Conservation (phyloP, 2,329 filamentous ascomycete genomes). For the Tolypocladium amazonense region DNA sequence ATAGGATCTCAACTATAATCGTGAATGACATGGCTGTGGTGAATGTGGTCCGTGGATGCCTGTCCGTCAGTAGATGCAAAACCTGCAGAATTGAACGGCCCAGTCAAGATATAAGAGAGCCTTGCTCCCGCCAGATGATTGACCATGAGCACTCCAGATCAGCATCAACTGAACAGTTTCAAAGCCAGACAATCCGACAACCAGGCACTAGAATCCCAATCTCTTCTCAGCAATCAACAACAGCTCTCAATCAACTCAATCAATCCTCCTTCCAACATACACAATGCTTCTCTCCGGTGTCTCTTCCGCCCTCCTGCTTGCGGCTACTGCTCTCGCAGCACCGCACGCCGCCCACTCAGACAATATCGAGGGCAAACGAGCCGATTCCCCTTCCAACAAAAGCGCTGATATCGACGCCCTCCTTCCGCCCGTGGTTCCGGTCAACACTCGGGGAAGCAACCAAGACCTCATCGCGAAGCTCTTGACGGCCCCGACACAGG, state of each 20-base stretch:
- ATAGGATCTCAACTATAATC: neutral
- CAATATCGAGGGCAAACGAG: neutral
- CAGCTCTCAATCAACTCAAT: too few relatives aligned
- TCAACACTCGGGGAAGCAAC: conserved; percentile 17
- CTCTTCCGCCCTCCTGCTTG: conserved; percentile 1
- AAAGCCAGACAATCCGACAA: neutral
- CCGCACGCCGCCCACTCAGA: neutral
- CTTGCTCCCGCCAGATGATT: neutral
- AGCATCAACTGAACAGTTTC: neutral
- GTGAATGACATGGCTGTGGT: neutral
- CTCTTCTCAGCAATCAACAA: neutral
- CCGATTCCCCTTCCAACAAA: neutral
- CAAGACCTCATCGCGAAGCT: conserved; percentile 17
- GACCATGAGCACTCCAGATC: neutral
- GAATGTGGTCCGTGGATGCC: too few relatives aligned
- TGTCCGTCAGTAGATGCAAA: neutral
- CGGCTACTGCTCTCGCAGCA: neutral
- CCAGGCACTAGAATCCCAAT: neutral
- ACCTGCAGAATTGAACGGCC: neutral
- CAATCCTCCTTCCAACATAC: neutral
- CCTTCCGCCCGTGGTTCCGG: conserved; percentile 15
- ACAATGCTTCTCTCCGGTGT: neutral
- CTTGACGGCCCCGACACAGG: conserved; percentile 17
- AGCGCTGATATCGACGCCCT: conserved; percentile 7
- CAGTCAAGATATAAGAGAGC: neutral